Conservation (phyloP, 1,284 basidiomycete genomes). For the Coniferiporia weirii region DNA sequence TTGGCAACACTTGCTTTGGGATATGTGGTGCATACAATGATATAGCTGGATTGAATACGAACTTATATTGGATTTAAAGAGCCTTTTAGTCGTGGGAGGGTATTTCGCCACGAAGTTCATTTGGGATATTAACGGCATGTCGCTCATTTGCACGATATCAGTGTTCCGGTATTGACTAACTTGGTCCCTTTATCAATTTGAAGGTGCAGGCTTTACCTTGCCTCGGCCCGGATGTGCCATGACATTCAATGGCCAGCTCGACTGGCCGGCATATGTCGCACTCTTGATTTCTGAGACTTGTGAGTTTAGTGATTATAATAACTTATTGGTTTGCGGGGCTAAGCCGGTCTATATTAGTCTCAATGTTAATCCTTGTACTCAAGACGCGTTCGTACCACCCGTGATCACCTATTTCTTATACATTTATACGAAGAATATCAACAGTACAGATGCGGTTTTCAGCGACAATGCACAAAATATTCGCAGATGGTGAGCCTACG, state of each 20-base stretch:
- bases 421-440: background rate
- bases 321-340: background rate
- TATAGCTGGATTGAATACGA: background rate
- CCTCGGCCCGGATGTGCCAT: background rate
- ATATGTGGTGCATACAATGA: background rate
- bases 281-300: constrained; percentile 6
- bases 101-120: background rate
- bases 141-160: too few species aligned
- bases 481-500: background rate
- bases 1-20: background rate
- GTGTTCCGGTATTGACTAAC: background rate
- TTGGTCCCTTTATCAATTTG: too few species aligned
- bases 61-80: background rate
- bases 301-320: background rate
- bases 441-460: background rate
- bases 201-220: background rate
- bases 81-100: background rate
- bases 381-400: background rate
- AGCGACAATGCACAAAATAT: background rate
- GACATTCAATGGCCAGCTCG: background rate
- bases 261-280: background rate
- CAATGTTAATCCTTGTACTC: background rate
- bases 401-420: background rate
- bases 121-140: background rate
- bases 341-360: background rate